Base-by-base conservation (phyloP, 192 early-diverging fungal genomes). In the Allomyces macrogynus region DNA sequence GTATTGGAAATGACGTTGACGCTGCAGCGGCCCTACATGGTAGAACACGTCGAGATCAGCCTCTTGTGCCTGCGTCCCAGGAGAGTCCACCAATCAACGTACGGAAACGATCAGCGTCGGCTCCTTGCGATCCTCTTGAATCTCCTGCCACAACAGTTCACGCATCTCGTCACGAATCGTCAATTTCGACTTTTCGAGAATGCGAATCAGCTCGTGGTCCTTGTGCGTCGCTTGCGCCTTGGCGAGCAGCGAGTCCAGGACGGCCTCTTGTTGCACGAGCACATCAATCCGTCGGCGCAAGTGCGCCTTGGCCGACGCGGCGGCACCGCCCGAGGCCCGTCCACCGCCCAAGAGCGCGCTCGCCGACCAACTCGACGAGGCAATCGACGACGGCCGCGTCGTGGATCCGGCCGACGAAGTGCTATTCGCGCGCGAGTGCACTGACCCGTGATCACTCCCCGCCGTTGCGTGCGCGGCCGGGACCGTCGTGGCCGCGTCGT, bases 241-340 rank as follows among this genome's bases (percentile, higher is more conserved):
- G 20, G 71, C 69, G 66, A 87, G 82, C 67, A 89, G 64, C 20
- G 78, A 77, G 43, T 80, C 75, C 14, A 89, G 81, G 57, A 87
- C 83, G 0, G 81, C 79, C 69, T 84, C 78, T 66, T 89, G 85
- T 62, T 83, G 82, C 14, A 40, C 32, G 32, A 40, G 32, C 32
- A 40, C 32, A 8, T 40, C 32, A 40, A 40, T 40, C 4, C 32
- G 32, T 7, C 32, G 32, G 32, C 32, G 32, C 32, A 40, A 8
- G 8, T 40, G 32, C 32, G 32, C 32, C 32, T 40, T 40, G 32
- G 32, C 32, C 32, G 32, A 40, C 32, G 32, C 32, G 0, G 32
- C 32, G 5, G 32, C 32, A 40, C 32, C 32, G 7, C 32, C 32
- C 7, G 7, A 2, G 8, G 8, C 32, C 32, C 32, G 32, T 40